Percentiles rank a stretch among this genome's conserved stretches.
Evolutionary conservation across 2,329 filamentous ascomycete genomes (phyloP).

Genomic region (Orbilia ellipsospora): DNA sequence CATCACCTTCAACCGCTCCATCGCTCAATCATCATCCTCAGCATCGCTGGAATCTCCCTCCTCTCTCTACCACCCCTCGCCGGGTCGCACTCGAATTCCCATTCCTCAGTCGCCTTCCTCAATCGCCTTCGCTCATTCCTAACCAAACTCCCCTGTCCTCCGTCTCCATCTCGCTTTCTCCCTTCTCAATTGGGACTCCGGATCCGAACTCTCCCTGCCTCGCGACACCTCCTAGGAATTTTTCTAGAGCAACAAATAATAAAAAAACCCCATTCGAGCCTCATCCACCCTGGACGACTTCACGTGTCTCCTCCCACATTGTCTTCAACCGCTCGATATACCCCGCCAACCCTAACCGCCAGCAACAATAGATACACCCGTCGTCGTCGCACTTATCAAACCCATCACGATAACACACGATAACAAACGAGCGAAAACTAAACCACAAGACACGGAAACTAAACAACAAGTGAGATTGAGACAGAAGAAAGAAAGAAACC

Average conservation of each 20-base stretch:
- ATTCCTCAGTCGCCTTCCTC: background rate
- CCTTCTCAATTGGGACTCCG: constrained; percentile 24
- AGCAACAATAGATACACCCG: constrained; percentile 32
- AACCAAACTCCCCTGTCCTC: background rate
- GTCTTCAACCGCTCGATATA: constrained; percentile 19
- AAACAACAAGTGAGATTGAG: background rate
- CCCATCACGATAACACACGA: constrained; percentile 2
- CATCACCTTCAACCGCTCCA: constrained; percentile 9
- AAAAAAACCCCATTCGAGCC: constrained; percentile 27
- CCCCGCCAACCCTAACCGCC: constrained; percentile 23
- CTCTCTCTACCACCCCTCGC: constrained; percentile 2
- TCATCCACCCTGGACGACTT: constrained; percentile 34
- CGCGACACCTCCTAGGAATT: constrained; percentile 37
- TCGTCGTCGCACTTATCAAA: constrained; percentile 13
- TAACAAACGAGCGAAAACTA: constrained; percentile 1
- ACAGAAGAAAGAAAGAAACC: constrained; percentile 1
- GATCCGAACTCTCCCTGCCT: constrained; percentile 49
- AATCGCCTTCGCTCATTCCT: constrained; percentile 1
- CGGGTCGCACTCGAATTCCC: background rate
- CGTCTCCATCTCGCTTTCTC: background rate
- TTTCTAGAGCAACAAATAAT: constrained; percentile 13
- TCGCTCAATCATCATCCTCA: constrained; percentile 19
- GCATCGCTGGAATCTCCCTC: constrained; percentile 40
- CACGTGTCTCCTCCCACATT: constrained; percentile 40
- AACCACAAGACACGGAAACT: background rate